A percentile compares a stretch with the other conserved stretches of the same genome.
These are phyloP conservation scores for Arthrobotrys musiformis DNA, from an alignment of 2,329 filamentous ascomycete genomes.

Conservation along the genomic window DNA sequence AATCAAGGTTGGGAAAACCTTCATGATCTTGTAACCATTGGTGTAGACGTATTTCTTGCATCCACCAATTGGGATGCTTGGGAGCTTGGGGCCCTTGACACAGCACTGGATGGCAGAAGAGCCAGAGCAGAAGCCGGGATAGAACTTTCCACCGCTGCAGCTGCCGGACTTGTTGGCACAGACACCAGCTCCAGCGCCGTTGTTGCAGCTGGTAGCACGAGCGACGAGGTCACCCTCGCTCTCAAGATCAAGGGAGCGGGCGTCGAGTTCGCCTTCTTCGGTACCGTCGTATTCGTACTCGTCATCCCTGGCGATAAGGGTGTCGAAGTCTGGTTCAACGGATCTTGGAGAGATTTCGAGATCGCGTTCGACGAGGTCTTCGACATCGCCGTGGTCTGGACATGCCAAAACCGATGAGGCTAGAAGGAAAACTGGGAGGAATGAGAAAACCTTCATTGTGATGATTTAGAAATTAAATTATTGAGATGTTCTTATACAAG, in stretches of 20 bases:
- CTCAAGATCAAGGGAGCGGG: conserved; percentile 36
- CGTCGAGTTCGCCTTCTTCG: conserved; percentile 39
- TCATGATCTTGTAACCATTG: conserved; percentile 62
- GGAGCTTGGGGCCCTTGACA: conserved; percentile 61
- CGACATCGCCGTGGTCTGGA: conserved; percentile 23
- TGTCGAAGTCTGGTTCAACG: conserved; percentile 28
- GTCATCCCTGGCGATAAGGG: conserved; percentile 21
- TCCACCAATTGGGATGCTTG: conserved; percentile 61
- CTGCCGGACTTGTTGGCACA: conserved; percentile 36
- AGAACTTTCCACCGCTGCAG: conserved; percentile 38
- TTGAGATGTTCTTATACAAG: background rate
- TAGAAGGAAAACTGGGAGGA: conserved; percentile 47
- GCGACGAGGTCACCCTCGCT: conserved; percentile 36
- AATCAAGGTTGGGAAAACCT: conserved; percentile 62
- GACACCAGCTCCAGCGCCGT: conserved; percentile 37
- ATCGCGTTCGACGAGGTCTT: conserved; percentile 33
- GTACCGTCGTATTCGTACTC: conserved; percentile 25
- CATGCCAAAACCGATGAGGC: conserved; percentile 38
- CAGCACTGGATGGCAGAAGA: conserved; percentile 64
- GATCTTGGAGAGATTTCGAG: conserved; percentile 32
- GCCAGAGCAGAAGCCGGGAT: conserved; percentile 62
- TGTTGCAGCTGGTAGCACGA: conserved; percentile 48
- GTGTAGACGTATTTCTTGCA: conserved; percentile 63
- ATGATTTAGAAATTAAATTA: background rate
- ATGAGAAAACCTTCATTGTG: conserved; percentile 50